Conservation (phyloP, 176 grass and related monocot genomes). For the Musa schizocarpa region DNA sequence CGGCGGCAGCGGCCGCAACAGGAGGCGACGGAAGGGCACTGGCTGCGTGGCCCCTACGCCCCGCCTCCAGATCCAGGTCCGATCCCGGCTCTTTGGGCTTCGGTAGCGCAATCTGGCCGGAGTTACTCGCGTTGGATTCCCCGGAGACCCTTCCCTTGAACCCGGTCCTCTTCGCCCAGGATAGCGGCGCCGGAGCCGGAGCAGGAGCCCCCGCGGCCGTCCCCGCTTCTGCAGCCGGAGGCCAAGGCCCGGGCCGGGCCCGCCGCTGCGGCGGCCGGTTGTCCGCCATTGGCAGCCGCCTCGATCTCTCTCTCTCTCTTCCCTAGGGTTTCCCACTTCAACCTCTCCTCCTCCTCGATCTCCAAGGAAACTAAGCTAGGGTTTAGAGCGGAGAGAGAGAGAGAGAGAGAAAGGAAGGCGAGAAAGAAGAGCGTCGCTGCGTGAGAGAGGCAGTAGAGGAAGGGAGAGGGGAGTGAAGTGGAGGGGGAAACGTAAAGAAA, state of each 20-base stretch:
- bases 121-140: constrained; percentile 40
- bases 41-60: constrained; percentile 24
- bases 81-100: constrained; percentile 20
- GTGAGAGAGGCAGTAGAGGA: background rate
- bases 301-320: background rate
- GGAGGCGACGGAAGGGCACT: constrained; percentile 29
- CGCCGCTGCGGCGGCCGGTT: constrained; percentile 31
- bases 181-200: constrained; percentile 42
- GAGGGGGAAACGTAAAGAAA: background rate
- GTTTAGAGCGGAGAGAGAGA: background rate
- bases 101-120: constrained; percentile 43
- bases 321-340: background rate
- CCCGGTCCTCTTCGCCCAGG: constrained; percentile 88
- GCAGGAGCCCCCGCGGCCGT: constrained; percentile 13
- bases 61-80: constrained; percentile 66
- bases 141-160: constrained; percentile 54
- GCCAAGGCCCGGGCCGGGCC: constrained; percentile 56
- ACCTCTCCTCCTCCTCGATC: background rate
- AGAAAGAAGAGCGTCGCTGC: background rate
- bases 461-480: background rate
- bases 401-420: background rate
- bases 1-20: background rate
- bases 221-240: constrained; percentile 33
- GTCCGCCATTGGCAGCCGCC: background rate
- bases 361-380: background rate